phyloP scores from a whole-genome alignment of 805 yeast genomes.

The Candida insectalens region DNA sequence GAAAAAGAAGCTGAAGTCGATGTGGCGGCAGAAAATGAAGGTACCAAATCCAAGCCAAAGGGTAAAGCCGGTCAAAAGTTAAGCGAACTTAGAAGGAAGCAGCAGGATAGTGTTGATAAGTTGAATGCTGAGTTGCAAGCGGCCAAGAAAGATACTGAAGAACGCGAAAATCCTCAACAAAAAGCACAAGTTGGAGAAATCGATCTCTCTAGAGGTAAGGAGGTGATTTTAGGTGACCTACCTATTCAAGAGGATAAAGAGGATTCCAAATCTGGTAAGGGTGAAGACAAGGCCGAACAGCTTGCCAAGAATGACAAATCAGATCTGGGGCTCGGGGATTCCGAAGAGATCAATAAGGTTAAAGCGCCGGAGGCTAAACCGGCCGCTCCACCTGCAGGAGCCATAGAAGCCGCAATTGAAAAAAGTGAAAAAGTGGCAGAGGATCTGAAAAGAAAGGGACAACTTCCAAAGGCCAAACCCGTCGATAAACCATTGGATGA shows the following conservation, averaged over 20 bases:
- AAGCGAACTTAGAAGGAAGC: not conserved
- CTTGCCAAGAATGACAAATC: constrained; percentile 1
- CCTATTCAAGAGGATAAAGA: not conserved
- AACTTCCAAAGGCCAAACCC: constrained; percentile 16
- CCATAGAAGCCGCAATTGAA: constrained; percentile 3
- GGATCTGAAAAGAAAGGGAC: constrained; percentile 13
- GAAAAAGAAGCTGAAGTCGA: not conserved
- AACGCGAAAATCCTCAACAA: not conserved
- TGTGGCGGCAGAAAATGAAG: not conserved
- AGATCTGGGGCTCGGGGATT: constrained; percentile 1
- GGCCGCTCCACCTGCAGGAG: not conserved
- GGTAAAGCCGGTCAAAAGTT: not conserved
- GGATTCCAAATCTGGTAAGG: constrained; percentile 1
- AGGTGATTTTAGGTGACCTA: not conserved
- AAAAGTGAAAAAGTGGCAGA: constrained; percentile 17
- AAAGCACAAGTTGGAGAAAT: not conserved
- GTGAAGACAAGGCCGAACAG: not conserved
- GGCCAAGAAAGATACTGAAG: not conserved
- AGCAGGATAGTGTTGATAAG: not conserved
- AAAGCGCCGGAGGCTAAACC: too few relatives aligned
- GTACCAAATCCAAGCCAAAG: not conserved
- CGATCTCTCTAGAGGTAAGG: constrained; percentile 1
- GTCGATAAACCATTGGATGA: constrained; percentile 19
- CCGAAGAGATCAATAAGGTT: constrained; percentile 4
- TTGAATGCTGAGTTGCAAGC: not conserved